Evolutionary conservation across 208 protist genomes (phyloP).

Genomic region (Trypanosoma grayi): DNA sequence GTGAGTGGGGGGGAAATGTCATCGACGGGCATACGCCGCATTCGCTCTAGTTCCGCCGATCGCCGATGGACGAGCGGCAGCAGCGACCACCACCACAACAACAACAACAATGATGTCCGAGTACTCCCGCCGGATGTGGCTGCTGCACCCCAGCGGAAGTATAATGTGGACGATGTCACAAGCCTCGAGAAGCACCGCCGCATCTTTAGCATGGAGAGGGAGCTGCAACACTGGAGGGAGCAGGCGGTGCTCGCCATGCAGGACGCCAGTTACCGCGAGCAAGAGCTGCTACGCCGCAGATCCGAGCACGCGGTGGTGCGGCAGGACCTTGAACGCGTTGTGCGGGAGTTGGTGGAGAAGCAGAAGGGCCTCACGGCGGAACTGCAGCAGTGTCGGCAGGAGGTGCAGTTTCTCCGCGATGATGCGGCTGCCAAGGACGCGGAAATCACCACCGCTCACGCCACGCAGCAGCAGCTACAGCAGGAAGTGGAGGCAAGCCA

Average conservation of each 20-base stretch:
- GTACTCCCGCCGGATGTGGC: not conserved
- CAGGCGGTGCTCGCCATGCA: not conserved
- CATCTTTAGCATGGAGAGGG: conserved; percentile 8
- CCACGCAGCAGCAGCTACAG: not conserved
- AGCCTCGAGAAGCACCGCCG: conserved; percentile 14
- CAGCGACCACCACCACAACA: not conserved
- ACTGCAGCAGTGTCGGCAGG: not conserved
- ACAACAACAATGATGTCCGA: not conserved
- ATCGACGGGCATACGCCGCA: conserved; percentile 13
- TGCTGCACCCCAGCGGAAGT: not conserved
- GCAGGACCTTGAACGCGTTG: conserved; percentile 12
- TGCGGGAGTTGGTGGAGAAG: conserved; percentile 19
- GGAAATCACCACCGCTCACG: not conserved
- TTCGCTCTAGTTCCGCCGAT: conserved; percentile 6
- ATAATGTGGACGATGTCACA: conserved; percentile 21
- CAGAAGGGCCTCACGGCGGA: conserved; percentile 11
- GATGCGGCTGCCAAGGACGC: not conserved
- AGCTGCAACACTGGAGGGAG: conserved; percentile 5
- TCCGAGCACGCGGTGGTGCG: conserved; percentile 4
- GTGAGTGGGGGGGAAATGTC: not conserved
- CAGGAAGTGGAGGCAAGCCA: not conserved
- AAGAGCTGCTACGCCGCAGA: conserved; percentile 8
- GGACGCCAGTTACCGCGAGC: conserved; percentile 12
- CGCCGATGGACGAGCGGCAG: not conserved
- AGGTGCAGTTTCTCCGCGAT: conserved; percentile 3